phyloP scores from a whole-genome alignment of 2,329 filamentous ascomycete genomes.

The Rhinocladiella mackenziei region DNA sequence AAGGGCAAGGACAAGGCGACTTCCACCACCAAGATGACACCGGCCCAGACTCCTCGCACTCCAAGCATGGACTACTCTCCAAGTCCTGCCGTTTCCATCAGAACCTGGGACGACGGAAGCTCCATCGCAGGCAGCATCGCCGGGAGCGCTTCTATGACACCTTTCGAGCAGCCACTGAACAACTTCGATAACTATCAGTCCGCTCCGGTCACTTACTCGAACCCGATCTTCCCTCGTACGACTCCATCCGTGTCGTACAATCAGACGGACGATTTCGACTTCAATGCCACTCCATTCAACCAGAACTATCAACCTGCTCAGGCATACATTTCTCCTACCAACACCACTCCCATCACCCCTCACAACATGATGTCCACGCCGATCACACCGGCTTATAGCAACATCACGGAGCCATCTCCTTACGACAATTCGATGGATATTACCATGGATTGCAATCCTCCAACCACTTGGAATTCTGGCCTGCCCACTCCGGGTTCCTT shows the following conservation, averaged over 20 bases:
- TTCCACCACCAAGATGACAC: slow-evolving; percentile 39
- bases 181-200: slow-evolving; percentile 22
- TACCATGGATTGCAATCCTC: slow-evolving; percentile 20
- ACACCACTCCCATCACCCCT: slow-evolving; percentile 18
- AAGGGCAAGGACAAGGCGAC: slow-evolving; percentile 75
- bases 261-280: slow-evolving; percentile 22
- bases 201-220: slow-evolving; percentile 22
- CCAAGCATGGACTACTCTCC: slow-evolving; percentile 46
- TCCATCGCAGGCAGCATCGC: slow-evolving; percentile 26
- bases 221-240: slow-evolving; percentile 26
- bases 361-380: slow-evolving; percentile 27
- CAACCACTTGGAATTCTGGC: slow-evolving; percentile 16
- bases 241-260: slow-evolving; percentile 13
- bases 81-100: slow-evolving; percentile 26
- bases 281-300: slow-evolving; percentile 17
- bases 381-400: slow-evolving; percentile 28
- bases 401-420: slow-evolving; percentile 28
- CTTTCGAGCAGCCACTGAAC: slow-evolving; percentile 26
- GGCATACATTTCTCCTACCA: slow-evolving; percentile 21
- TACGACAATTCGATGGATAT: slow-evolving; percentile 21
- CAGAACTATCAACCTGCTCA: slow-evolving; percentile 16
- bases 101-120: slow-evolving; percentile 30
- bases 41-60: slow-evolving; percentile 54
- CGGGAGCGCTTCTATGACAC: slow-evolving; percentile 21
- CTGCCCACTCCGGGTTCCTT: slow-evolving; percentile 29